Base-by-base conservation (phyloP, 2,329 filamentous ascomycete genomes). In the Aspergillus fructus region DNA sequence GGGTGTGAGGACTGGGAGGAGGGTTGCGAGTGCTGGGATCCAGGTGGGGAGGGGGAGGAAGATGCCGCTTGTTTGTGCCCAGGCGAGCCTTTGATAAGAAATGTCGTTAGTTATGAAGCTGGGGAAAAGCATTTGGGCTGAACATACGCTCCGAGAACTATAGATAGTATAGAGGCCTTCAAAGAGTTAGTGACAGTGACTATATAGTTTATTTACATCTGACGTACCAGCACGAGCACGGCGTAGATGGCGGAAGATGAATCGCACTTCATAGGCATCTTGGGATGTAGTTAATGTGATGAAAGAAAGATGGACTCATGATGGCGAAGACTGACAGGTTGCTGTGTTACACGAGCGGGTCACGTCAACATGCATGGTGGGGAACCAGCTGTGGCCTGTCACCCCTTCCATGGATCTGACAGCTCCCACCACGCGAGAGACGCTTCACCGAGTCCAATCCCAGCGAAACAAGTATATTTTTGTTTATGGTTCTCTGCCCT, bases 21-120 rank as follows among this genome's bases (percentile, higher is more conserved):
- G 53, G 8, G 66, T 69, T 5, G 62, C 59, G 12, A 63, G 43
- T 3, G 49, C 63, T 51, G 65, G 64, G 42, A 71, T 39, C 57
- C 62, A 69, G 39, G 56, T 58, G 17, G 66, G 66, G 8, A 69
- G 49, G 2, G 70, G 68, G 23, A 71, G 67, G 53, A 51, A 59
- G 6, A 66, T 46, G n/a, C 61, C 43, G 15, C 53, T 46, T 11
- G 64, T 65, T n/a, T 61, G 64, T 11, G 65, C 60, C 70, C 67
- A 72, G 34, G 70, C 63, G 11, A 72, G 41, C 0, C 69, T 72
- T 11, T 43, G n/a, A 13, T 27, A 13, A 7, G 17, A 15, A 9
- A 13, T 15, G 40, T 45, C 24, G 19, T 41, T 19, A 27, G 15
- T 34, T 9, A 6, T 21, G 47, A 19, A n/a, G 5, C n/a, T 30